A percentile compares a stretch with the other conserved stretches of the same genome.
These are phyloP conservation scores for Groenewaldozyma sp. DNA, from an alignment of 1,139 yeast genomes.

Conservation along the genomic window DNA sequence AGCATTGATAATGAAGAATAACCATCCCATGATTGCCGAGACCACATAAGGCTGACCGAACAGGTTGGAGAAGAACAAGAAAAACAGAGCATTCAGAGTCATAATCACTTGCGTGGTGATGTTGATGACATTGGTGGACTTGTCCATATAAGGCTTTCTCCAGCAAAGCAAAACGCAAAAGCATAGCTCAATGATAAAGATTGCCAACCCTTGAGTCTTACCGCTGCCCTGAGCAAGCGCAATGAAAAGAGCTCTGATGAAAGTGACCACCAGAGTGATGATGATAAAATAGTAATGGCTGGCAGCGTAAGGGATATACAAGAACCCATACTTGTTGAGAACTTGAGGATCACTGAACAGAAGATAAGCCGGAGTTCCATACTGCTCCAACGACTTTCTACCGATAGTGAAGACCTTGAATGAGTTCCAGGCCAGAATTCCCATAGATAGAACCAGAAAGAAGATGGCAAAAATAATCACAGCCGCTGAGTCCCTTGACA, in stretches of 20 bases:
- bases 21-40: slow-evolving; percentile 85
- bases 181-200: slow-evolving; percentile 65
- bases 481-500: slow-evolving; percentile 78
- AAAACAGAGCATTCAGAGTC: slow-evolving; percentile 74
- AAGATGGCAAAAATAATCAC: slow-evolving; percentile 72
- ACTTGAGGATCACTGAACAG: slow-evolving; percentile 74
- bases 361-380: slow-evolving; percentile 84
- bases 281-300: slow-evolving; percentile 71
- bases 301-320: slow-evolving; percentile 85
- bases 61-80: slow-evolving; percentile 78
- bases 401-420: slow-evolving; percentile 62
- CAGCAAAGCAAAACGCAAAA: slow-evolving; percentile 58
- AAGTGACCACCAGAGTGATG: slow-evolving; percentile 52
- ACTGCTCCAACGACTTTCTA: slow-evolving; percentile 55
- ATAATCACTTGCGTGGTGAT: slow-evolving; percentile 71
- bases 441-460: slow-evolving; percentile 47
- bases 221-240: slow-evolving; percentile 79
- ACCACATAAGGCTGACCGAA: slow-evolving; percentile 83
- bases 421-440: slow-evolving; percentile 64
- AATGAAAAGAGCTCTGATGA: slow-evolving; percentile 71
- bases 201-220: slow-evolving; percentile 67
- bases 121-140: slow-evolving; percentile 82
- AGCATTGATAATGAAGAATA: slow-evolving; percentile 82
- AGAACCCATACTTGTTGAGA: slow-evolving; percentile 80
- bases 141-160: slow-evolving; percentile 85